phyloP scores from a whole-genome alignment of 1,139 yeast genomes.

The Suhomyces bribrorum region DNA sequence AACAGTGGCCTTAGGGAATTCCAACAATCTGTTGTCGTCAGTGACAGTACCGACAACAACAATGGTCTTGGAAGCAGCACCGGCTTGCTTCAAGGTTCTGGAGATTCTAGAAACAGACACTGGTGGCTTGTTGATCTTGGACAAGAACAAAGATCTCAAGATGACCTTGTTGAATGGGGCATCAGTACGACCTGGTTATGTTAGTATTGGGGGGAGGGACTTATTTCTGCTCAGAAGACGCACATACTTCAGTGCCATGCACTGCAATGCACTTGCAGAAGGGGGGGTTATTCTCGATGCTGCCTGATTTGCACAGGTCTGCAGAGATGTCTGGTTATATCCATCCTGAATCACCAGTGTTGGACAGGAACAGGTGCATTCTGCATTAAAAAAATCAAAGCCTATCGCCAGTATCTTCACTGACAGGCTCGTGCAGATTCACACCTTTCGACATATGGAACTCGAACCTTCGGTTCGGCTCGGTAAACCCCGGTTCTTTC shows the following conservation, averaged over 20 bases:
- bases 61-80: slow-evolving; percentile 86
- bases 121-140: slow-evolving; percentile 99
- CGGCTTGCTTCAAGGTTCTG: slow-evolving; percentile 80
- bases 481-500: no score
- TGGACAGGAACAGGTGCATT: neutral
- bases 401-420: slow-evolving; percentile 18
- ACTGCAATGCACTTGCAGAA: slow-evolving; percentile 62
- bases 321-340: neutral
- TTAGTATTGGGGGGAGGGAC: slow-evolving; percentile 43
- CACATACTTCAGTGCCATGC: slow-evolving; percentile 33
- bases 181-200: slow-evolving; percentile 86
- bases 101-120: slow-evolving; percentile 92
- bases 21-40: slow-evolving; percentile 92
- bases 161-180: slow-evolving; percentile 98
- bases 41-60: slow-evolving; percentile 99
- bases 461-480: no score
- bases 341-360: slow-evolving; percentile 14
- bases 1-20: slow-evolving; percentile 94
- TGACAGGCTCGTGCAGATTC: slow-evolving; percentile 7
- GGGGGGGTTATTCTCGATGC: slow-evolving; percentile 11
- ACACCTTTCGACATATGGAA: no score
- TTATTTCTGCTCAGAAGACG: slow-evolving; percentile 62
- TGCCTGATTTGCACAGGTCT: no score
- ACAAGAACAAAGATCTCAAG: slow-evolving; percentile 91
- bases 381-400: neutral